These are phyloP conservation scores for Cladorrhinum sp. DNA, from an alignment of 2,329 filamentous ascomycete genomes.

Conservation along the genomic window DNA sequence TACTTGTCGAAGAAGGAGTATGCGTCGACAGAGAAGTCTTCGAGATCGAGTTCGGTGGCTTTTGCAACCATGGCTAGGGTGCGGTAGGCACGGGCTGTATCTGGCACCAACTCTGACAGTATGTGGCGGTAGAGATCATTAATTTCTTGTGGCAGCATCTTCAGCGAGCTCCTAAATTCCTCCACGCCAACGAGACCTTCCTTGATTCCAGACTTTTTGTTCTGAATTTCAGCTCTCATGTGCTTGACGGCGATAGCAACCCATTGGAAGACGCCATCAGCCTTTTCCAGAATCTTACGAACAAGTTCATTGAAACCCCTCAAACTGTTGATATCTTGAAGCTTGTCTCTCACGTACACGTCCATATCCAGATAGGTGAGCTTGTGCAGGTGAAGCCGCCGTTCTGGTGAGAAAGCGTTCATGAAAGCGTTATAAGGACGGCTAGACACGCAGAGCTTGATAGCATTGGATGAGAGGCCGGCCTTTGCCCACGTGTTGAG, in stretches of 20 bases:
- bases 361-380: neutral
- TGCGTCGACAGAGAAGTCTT: neutral
- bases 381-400: neutral
- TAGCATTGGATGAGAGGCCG: neutral
- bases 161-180: neutral
- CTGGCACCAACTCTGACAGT: neutral
- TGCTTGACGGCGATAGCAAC: neutral
- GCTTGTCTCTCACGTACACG: neutral
- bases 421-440: neutral
- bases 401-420: neutral
- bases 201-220: neutral
- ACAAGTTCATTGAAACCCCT: neutral
- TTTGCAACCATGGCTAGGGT: neutral
- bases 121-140: neutral
- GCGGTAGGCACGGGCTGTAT: neutral
- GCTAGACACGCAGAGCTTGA: constrained; percentile 1
- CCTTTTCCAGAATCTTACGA: neutral
- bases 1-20: neutral
- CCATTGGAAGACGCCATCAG: neutral
- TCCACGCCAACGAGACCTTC: neutral
- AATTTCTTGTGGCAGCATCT: neutral
- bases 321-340: neutral
- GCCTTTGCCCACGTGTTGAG: neutral
- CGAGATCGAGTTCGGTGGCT: neutral
- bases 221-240: neutral